Conservation (phyloP, 208 protist species). For the Wallacemonas sp. region DNA sequence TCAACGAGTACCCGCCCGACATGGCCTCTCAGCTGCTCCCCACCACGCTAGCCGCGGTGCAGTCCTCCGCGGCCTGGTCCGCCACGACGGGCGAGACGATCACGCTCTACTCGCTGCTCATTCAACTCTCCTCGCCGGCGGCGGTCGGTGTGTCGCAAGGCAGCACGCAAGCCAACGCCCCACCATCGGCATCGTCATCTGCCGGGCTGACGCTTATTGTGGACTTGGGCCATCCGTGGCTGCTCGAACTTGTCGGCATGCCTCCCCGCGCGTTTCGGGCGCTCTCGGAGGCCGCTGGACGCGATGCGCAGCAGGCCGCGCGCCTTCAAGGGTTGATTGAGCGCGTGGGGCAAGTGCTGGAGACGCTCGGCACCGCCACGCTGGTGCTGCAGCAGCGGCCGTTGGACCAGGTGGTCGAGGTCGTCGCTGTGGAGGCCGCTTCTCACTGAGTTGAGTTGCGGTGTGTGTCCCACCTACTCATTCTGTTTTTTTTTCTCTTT, state of each 20-base stretch:
- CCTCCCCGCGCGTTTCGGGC: constrained; percentile 38
- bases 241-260: constrained; percentile 61
- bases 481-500: constrained; percentile 4
- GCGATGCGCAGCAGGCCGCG: constrained; percentile 31
- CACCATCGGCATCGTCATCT: neutral
- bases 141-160: too few species aligned
- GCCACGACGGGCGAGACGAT: neutral
- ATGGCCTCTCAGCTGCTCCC: neutral
- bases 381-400: constrained; percentile 46
- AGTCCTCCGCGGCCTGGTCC: neutral
- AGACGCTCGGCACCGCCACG: constrained; percentile 46
- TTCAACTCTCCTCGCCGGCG: constrained; percentile 41
- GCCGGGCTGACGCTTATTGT: constrained; percentile 37
- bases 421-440: constrained; percentile 30
- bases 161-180: too few species aligned
- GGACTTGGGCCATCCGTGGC: constrained; percentile 69
- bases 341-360: constrained; percentile 40
- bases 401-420: constrained; percentile 43
- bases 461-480: neutral
- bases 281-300: constrained; percentile 33
- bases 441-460: too few species aligned
- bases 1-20: constrained; percentile 34
- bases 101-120: constrained; percentile 47
- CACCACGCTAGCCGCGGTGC: constrained; percentile 6
- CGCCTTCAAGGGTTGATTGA: constrained; percentile 42